phyloP scores from a whole-genome alignment of 2,329 filamentous ascomycete species.

The Aureobasidium pullulans region DNA sequence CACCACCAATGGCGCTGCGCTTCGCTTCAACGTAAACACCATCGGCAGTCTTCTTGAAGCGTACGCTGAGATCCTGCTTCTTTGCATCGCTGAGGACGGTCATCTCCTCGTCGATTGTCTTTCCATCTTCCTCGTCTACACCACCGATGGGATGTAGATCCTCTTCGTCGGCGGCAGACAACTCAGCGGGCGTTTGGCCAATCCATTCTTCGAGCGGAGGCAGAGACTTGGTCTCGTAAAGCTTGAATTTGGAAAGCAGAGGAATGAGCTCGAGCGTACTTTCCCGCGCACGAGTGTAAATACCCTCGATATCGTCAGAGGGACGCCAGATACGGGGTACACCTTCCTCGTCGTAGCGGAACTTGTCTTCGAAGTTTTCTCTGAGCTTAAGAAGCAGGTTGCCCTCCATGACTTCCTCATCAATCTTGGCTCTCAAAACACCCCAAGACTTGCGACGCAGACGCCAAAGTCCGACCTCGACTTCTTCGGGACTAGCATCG shows the following conservation, averaged over 20 bases:
- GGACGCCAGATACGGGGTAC: constrained; percentile 96
- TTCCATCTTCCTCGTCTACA: constrained; percentile 80
- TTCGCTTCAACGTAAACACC: constrained; percentile 98
- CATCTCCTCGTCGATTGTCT: constrained; percentile 93
- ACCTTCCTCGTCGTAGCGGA: constrained; percentile 91
- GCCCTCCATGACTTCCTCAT: constrained; percentile 97
- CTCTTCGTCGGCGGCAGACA: constrained; percentile 78
- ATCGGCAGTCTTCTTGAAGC: constrained; percentile 98
- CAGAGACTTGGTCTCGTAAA: constrained; percentile 63
- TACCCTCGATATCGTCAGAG: constrained; percentile 90
- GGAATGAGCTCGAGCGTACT: constrained; percentile 88
- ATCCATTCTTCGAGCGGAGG: constrained; percentile 83
- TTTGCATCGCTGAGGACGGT: constrained; percentile 86
- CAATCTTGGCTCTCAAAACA: constrained; percentile 79
- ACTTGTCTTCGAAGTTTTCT: constrained; percentile 99
- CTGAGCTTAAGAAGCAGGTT: constrained; percentile 91
- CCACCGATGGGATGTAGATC: constrained; percentile 84
- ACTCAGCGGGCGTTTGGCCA: constrained; percentile 65
- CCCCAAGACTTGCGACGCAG: constrained; percentile 91
- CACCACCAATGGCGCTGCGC: constrained; percentile 88
- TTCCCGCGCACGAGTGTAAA: constrained; percentile 87
- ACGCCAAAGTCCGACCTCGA: constrained; percentile 86
- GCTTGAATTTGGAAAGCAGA: constrained; percentile 74
- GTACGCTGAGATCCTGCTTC: constrained; percentile 79
- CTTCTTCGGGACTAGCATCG: constrained; percentile 83